phyloP scores from a whole-genome alignment of 371 early-diverging fungal genomes.

The Syncephalastrum racemosum region DNA sequence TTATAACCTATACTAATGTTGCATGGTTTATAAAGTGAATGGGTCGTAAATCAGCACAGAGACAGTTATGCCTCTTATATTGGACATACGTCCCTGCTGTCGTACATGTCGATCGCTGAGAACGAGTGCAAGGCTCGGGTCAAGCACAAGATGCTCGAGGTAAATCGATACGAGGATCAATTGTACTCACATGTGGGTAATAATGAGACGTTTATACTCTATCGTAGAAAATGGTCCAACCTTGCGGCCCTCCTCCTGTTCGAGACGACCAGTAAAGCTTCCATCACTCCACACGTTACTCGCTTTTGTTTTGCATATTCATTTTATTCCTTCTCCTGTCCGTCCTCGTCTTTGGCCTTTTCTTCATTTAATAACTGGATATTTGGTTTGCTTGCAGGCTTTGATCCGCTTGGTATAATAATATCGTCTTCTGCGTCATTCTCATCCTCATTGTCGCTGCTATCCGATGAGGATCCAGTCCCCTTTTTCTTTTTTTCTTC shows the following conservation, averaged over 20 bases:
- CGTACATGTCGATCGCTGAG: conserved; percentile 83
- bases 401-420: conserved; percentile 26
- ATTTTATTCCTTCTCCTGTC: not conserved
- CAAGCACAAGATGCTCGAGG: conserved; percentile 73
- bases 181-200: not conserved
- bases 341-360: not conserved
- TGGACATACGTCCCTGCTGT: conserved; percentile 72
- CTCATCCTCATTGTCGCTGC: conserved; percentile 22
- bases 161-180: too few species aligned
- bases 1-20: not conserved
- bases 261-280: conserved; percentile 47
- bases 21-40: conserved; percentile 60
- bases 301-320: not conserved
- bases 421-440: conserved; percentile 39
- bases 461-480: not conserved
- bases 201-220: not conserved
- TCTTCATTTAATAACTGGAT: too few species aligned
- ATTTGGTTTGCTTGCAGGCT: too few species aligned
- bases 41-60: conserved; percentile 83
- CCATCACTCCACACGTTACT: too few species aligned
- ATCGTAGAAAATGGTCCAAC: conserved; percentile 77
- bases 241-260: conserved; percentile 69
- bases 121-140: conserved; percentile 81
- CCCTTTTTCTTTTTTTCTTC: conserved; percentile 45
- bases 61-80: conserved; percentile 81